Evolutionary conservation across 1,284 basidiomycete species (phyloP).

Genomic region (Cutaneotrichosporon sp.): DNA sequence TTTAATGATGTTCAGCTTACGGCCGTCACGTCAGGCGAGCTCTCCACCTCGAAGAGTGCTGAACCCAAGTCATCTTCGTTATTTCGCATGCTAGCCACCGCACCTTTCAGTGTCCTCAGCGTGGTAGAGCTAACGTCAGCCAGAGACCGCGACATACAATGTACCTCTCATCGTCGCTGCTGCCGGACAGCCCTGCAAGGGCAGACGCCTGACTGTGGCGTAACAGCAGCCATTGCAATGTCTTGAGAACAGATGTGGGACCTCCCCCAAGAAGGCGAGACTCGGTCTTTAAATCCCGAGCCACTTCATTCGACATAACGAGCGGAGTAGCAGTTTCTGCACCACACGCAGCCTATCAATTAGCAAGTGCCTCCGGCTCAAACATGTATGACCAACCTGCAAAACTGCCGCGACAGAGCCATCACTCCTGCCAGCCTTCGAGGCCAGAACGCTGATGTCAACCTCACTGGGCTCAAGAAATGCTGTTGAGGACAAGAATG

Average conservation of each 20-base stretch:
- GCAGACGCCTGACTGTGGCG: slow-evolving; percentile 30
- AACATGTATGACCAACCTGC: slow-evolving; percentile 20
- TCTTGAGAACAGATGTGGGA: slow-evolving; percentile 21
- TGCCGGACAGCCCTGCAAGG: slow-evolving; percentile 14
- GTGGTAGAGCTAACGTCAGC: background rate
- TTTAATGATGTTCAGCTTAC: background rate
- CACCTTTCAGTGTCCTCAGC: background rate
- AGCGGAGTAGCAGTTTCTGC: slow-evolving; percentile 14
- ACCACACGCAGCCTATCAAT: too few species aligned
- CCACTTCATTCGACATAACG: slow-evolving; percentile 21
- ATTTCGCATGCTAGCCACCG: background rate
- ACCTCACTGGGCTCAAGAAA: slow-evolving; percentile 34
- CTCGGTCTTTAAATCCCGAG: slow-evolving; percentile 24
- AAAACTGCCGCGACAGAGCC: slow-evolving; percentile 28
- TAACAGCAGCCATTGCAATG: slow-evolving; percentile 33
- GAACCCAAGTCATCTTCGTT: too few species aligned
- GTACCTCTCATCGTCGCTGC: background rate
- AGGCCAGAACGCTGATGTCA: slow-evolving; percentile 29
- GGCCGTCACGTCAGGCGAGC: background rate
- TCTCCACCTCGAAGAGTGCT: background rate
- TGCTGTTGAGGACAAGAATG: slow-evolving; percentile 28
- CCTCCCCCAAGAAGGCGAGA: slow-evolving; percentile 33
- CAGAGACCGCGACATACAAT: background rate
- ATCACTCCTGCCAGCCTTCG: slow-evolving; percentile 13
- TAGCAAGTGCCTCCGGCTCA: too few species aligned